A percentile compares a stretch with the other conserved stretches of the same genome.
phyloP scores from a whole-genome alignment of 2,329 filamentous ascomycete genomes.

The Ilyonectria mors-panacis region DNA sequence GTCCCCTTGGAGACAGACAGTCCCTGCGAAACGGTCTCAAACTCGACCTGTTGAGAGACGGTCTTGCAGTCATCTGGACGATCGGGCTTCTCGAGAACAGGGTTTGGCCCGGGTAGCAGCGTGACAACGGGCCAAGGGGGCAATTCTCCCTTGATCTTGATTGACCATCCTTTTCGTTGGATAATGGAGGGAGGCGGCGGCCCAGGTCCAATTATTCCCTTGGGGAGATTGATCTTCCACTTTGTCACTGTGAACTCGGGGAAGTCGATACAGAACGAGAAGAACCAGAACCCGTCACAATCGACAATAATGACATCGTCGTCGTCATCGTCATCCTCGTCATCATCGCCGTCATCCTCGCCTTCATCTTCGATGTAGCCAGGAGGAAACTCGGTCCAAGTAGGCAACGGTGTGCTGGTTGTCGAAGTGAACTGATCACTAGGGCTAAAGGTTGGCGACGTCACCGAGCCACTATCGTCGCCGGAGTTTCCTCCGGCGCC shows the following conservation, averaged over 20 bases:
- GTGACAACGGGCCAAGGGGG: conserved; percentile 14
- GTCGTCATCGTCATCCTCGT: not conserved
- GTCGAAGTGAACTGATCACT: conserved; percentile 9
- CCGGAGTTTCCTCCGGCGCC: not conserved
- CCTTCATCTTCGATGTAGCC: not conserved
- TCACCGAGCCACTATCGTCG: not conserved
- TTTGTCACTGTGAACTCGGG: not conserved
- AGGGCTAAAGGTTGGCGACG: not conserved
- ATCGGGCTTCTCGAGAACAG: no score
- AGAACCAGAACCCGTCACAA: conserved; percentile 2
- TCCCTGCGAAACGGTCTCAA: no score
- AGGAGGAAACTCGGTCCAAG: conserved; percentile 12
- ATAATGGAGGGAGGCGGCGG: conserved; percentile 8
- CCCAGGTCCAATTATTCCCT: not conserved
- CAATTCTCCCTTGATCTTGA: conserved; percentile 7
- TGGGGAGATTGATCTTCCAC: not conserved
- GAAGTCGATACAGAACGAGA: conserved; percentile 6
- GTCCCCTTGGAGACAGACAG: no score
- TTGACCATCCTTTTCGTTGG: not conserved
- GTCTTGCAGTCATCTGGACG: no score
- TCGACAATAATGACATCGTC: no score
- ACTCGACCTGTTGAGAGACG: no score
- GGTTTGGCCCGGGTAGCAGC: not conserved
- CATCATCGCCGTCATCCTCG: not conserved
- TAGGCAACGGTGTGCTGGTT: conserved; percentile 5